Conservation (phyloP, 257 asterid species). For the Oldenlandia corymbosa region DNA sequence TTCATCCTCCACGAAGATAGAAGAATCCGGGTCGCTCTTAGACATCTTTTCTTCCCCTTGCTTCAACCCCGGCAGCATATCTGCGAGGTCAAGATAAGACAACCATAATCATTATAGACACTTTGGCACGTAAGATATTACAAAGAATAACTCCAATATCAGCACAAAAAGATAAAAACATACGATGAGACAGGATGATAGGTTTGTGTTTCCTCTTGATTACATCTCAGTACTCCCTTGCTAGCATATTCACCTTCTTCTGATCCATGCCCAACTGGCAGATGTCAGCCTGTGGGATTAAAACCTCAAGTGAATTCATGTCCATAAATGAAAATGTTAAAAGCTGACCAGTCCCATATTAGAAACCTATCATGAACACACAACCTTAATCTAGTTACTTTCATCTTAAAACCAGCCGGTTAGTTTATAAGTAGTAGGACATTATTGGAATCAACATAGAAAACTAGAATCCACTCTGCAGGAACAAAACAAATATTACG, state of each 20-base stretch:
- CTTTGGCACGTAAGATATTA: not conserved
- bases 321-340: too few relatives aligned
- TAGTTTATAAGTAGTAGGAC: too few relatives aligned
- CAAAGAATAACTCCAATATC: slow-evolving; percentile 9
- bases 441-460: not conserved
- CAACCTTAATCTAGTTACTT: too few relatives aligned
- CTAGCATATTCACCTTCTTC: slow-evolving; percentile 78
- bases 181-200: slow-evolving; percentile 79
- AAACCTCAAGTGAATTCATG: not conserved
- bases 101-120: slow-evolving; percentile 1
- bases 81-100: slow-evolving; percentile 30
- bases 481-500: too few relatives aligned
- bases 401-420: too few relatives aligned
- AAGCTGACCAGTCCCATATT: too few relatives aligned
- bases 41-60: slow-evolving; percentile 93
- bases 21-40: slow-evolving; percentile 68
- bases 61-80: slow-evolving; percentile 85
- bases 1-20: slow-evolving; percentile 86
- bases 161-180: slow-evolving; percentile 16
- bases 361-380: too few relatives aligned
- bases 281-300: slow-evolving; percentile 63
- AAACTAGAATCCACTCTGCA: too few relatives aligned
- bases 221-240: slow-evolving; percentile 86
- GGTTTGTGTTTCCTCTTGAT: slow-evolving; percentile 82
- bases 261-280: slow-evolving; percentile 93